Percentiles rank a stretch among this genome's conserved stretches.
Evolutionary conservation across 2,329 filamentous ascomycete species (phyloP).

Genomic region (Beauveria pseudobassiana): DNA sequence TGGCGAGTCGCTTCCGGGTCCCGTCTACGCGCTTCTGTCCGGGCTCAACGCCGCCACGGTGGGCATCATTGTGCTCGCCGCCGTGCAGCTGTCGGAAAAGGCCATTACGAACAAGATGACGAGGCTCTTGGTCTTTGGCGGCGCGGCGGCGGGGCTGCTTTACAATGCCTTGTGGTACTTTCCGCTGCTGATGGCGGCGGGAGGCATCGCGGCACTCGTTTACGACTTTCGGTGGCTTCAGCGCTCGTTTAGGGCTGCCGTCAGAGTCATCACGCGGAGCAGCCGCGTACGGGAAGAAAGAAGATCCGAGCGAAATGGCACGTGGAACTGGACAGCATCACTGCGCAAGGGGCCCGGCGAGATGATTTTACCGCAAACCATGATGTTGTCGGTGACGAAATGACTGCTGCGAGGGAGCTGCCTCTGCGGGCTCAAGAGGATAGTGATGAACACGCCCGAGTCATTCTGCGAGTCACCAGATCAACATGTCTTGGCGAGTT

Average conservation of each 20-base stretch:
- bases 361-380: slow-evolving; percentile 8
- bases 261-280: neutral
- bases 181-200: slow-evolving; percentile 52
- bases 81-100: slow-evolving; percentile 59
- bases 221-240: slow-evolving; percentile 50
- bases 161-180: slow-evolving; percentile 74
- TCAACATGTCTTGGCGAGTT: slow-evolving; percentile 37
- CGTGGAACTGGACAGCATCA: neutral
- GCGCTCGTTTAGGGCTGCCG: slow-evolving; percentile 14
- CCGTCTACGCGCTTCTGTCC: slow-evolving; percentile 62
- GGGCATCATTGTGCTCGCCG: slow-evolving; percentile 63
- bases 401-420: neutral
- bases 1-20: slow-evolving; percentile 46
- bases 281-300: neutral
- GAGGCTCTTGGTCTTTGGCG: slow-evolving; percentile 55
- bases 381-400: neutral
- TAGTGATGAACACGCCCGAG: neutral
- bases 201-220: slow-evolving; percentile 43
- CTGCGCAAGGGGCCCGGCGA: neutral
- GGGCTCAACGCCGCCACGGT: slow-evolving; percentile 67
- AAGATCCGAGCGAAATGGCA: neutral
- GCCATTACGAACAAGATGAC: slow-evolving; percentile 59
- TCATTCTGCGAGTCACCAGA: slow-evolving; percentile 23
- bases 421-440: neutral
- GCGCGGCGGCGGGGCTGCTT: slow-evolving; percentile 56